phyloP scores from a whole-genome alignment of 1,139 yeast species.

The Magnusiomyces tetraspermus region DNA sequence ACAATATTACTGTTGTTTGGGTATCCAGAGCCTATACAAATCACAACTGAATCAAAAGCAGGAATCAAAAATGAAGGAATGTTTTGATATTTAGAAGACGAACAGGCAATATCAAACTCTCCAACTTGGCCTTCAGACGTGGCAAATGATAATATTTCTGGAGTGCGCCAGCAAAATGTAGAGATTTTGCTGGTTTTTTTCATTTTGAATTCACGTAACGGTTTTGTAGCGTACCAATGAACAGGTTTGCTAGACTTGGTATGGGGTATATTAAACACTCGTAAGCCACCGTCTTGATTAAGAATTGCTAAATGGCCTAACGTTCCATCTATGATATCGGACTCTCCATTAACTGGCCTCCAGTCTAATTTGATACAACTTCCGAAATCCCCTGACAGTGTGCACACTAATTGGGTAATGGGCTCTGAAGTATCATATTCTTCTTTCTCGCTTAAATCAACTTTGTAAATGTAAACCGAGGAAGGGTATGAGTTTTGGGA shows the following conservation, averaged over 20 bases:
- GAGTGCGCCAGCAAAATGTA: constrained; percentile 47
- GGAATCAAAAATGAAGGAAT: constrained; percentile 43
- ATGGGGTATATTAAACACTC: constrained; percentile 38
- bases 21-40: constrained; percentile 33
- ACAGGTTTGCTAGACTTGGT: constrained; percentile 18
- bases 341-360: constrained; percentile 33
- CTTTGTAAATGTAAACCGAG: constrained; percentile 20
- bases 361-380: constrained; percentile 46
- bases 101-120: constrained; percentile 42
- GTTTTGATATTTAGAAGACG: constrained; percentile 16
- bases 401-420: constrained; percentile 25
- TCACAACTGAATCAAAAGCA: constrained; percentile 44
- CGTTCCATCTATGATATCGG: constrained; percentile 22
- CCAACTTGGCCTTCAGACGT: constrained; percentile 56
- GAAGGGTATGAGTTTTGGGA: constrained; percentile 18
- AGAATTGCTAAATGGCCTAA: constrained; percentile 43
- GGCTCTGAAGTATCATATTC: constrained; percentile 17
- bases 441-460: constrained; percentile 10
- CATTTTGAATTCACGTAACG: constrained; percentile 28
- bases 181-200: constrained; percentile 32
- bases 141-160: constrained; percentile 49
- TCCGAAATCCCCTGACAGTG: constrained; percentile 44
- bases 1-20: constrained; percentile 37
- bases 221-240: constrained; percentile 24
- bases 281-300: constrained; percentile 55